phyloP scores from a whole-genome alignment of 306 rosid species.

The Fragaria vesca region DNA sequence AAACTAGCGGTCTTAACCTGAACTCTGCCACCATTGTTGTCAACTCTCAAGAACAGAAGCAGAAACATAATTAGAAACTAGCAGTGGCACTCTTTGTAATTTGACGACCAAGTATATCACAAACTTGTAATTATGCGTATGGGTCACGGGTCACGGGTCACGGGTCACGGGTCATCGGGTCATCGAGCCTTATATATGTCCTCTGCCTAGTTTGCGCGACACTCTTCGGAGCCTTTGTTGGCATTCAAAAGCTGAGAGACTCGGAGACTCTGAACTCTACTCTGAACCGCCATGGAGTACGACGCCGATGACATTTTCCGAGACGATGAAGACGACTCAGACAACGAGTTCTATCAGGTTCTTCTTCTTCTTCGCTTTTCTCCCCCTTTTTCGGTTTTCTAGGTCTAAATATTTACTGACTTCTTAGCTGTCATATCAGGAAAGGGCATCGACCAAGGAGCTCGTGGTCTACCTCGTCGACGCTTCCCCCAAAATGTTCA shows the following conservation, averaged over 20 bases:
- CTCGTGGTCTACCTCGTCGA: conserved; percentile 72
- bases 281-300: conserved; percentile 44
- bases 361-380: neutral
- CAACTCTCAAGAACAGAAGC: too few relatives aligned
- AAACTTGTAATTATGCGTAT: too few relatives aligned
- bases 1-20: too few relatives aligned
- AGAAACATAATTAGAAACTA: too few relatives aligned
- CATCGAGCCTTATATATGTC: too few relatives aligned
- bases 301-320: conserved; percentile 83
- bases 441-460: conserved; percentile 62
- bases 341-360: conserved; percentile 45
- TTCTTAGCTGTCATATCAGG: conserved; percentile 28
- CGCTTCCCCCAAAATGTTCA: conserved; percentile 92
- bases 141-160: too few relatives aligned
- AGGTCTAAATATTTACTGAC: neutral
- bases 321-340: conserved; percentile 78
- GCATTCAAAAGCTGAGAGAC: neutral
- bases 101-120: too few relatives aligned
- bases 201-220: neutral
- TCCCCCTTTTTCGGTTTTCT: neutral
- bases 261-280: neutral
- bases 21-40: too few relatives aligned
- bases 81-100: too few relatives aligned
- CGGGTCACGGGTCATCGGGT: too few relatives aligned
- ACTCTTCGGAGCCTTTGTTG: neutral